Base-by-base conservation (phyloP, 2,329 filamentous ascomycete species). In the Raffaelea albimanens region DNA sequence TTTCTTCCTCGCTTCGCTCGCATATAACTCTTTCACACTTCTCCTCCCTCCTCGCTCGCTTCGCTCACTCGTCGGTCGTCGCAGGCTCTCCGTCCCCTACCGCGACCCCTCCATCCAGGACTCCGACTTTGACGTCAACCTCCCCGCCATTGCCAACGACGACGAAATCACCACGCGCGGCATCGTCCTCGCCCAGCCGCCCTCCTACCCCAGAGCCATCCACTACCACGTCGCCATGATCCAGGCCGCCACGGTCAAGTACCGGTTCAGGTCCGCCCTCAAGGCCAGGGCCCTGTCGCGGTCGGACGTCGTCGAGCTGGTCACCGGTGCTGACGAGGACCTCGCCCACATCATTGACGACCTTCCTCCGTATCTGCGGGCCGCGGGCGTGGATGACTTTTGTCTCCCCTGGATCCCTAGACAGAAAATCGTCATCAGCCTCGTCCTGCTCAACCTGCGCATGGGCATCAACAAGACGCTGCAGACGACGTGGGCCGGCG, bases 401-500 rank as follows among this genome's bases (percentile, higher is more conserved):
- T 14, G 4, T 4, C 16, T 25, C 7, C 22, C 40, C 5, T 42
- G 40, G 40, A 25, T 42, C 10, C 40, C 40, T 4, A 5, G 5
- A 9, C 40, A 42, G 40, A 16, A 22, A 16, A 29, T 42, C 21
- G 4, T n/a, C 10, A 5, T 42, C 40, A n/a, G 40, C 40, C 5
- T 42, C 21, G 5, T 42, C 4, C 40, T 42, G 20, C 40, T 42
- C 40, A 25, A 42, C 40, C 40, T 42, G 40, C 40, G 40, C 40
- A 42, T 42, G 5, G 16, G 20, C 40, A 42, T 42, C 40, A 42
- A 42, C 40, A 42, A 42, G 21, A 42, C 40, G 40, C 40, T 42
- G 40, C 40, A 42, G 22, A 25, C 5, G 5, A 25, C 16, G 5
- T 42, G 40, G 40, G 13, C 21, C 4, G 40, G 29, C 22, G 5